Percentiles rank a stretch among this genome's conserved stretches.
Conservation (phyloP, 1,284 basidiomycete species). For the Ustilago shanxiensis region DNA sequence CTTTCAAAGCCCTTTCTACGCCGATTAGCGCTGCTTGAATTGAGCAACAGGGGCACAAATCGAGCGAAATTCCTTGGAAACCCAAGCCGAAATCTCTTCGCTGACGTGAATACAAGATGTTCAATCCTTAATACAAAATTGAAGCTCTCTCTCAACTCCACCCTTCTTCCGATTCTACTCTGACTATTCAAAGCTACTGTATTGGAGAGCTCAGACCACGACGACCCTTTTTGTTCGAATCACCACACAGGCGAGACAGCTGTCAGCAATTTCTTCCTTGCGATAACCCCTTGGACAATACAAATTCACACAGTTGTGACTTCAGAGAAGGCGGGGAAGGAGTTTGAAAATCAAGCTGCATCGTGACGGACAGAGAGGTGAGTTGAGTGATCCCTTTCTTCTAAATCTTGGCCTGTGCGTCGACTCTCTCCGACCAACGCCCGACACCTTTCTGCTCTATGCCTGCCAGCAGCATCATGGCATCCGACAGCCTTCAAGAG, state of each 20-base stretch:
- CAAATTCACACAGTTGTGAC: neutral
- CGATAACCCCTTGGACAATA: too few species aligned
- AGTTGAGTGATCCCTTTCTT: slow-evolving; percentile 25
- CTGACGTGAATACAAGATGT: slow-evolving; percentile 21
- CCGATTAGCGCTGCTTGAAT: slow-evolving; percentile 16
- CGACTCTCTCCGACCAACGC: too few species aligned
- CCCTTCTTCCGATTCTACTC: too few species aligned
- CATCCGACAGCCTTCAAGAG: neutral
- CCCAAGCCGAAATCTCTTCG: neutral
- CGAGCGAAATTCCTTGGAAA: slow-evolving; percentile 5
- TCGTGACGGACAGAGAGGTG: neutral
- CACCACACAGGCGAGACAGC: slow-evolving; percentile 1
- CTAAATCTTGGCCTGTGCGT: slow-evolving; percentile 47
- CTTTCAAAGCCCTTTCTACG: neutral
- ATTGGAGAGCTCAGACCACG: slow-evolving; percentile 21
- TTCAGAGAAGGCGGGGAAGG: slow-evolving; percentile 19
- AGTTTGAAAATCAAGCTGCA: slow-evolving; percentile 12
- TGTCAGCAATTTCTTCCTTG: slow-evolving; percentile 2
- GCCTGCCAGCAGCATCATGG: neutral
- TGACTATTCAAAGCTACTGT: neutral
- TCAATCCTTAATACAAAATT: slow-evolving; percentile 7
- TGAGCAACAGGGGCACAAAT: neutral
- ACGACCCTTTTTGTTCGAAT: slow-evolving; percentile 2
- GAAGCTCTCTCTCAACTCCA: neutral
- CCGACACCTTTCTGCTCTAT: neutral